phyloP scores from a whole-genome alignment of 2,329 filamentous ascomycete species.

The Fusarium musae region DNA sequence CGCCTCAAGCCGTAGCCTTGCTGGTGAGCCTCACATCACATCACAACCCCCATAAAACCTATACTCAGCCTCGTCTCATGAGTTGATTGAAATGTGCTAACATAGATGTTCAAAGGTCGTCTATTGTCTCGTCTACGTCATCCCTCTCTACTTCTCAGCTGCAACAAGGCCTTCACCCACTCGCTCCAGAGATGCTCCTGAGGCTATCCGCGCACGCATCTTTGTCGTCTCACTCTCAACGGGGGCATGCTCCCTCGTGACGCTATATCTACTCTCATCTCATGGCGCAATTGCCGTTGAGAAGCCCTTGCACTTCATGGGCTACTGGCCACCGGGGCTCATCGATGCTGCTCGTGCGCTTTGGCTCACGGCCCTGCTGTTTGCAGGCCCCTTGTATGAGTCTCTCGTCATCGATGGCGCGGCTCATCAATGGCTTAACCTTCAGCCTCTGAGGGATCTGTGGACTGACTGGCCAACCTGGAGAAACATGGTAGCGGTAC shows the following conservation, averaged over 20 bases:
- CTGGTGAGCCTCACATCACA: constrained; percentile 34
- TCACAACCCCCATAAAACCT: background rate
- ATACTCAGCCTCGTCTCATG: background rate
- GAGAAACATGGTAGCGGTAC: constrained; percentile 86
- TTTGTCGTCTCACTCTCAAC: constrained; percentile 83
- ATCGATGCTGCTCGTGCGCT: constrained; percentile 72
- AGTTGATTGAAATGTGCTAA: constrained; percentile 3
- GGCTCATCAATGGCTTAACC: constrained; percentile 72
- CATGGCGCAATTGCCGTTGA: constrained; percentile 57
- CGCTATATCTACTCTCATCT: constrained; percentile 71
- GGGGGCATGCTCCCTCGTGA: constrained; percentile 71
- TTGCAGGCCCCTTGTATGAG: constrained; percentile 87
- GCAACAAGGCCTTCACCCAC: constrained; percentile 82
- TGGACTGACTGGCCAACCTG: constrained; percentile 82
- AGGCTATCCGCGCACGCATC: constrained; percentile 88
- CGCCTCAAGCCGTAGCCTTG: constrained; percentile 39
- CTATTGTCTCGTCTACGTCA: constrained; percentile 90
- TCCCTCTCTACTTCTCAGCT: constrained; percentile 87
- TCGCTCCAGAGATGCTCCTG: constrained; percentile 86
- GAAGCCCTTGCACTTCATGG: constrained; percentile 73
- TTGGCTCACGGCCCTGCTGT: constrained; percentile 81
- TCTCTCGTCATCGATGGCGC: constrained; percentile 76
- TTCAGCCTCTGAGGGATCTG: constrained; percentile 66
- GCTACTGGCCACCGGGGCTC: constrained; percentile 81
- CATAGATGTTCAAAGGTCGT: constrained; percentile 59